These are phyloP conservation scores for Mortierella sp. DNA, from an alignment of 371 early-diverging fungal species.

Conservation along the genomic window DNA sequence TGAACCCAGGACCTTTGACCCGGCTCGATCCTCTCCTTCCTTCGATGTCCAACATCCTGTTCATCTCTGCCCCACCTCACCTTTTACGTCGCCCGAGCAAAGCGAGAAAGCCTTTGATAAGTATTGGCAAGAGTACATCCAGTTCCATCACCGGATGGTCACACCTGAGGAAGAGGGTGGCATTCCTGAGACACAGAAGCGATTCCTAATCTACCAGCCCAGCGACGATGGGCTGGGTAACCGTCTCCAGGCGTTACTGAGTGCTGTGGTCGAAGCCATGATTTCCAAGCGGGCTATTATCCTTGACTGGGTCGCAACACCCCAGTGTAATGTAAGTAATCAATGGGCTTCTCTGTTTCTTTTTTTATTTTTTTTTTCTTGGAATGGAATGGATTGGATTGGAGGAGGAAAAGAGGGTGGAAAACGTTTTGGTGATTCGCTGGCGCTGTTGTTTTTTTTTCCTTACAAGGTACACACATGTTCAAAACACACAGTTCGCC, in stretches of 20 bases:
- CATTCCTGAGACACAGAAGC: constrained; percentile 20
- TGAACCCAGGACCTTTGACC: constrained; percentile 37
- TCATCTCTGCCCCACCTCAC: constrained; percentile 23
- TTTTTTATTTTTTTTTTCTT: neutral
- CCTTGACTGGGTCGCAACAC: constrained; percentile 43
- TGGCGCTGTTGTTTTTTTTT: neutral
- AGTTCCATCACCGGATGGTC: constrained; percentile 36
- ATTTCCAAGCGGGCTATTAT: constrained; percentile 40
- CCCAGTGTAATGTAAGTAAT: constrained; percentile 45
- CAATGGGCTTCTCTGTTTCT: too few species aligned
- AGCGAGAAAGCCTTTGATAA: constrained; percentile 25
- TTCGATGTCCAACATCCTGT: constrained; percentile 39
- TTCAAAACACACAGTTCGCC: too few species aligned
- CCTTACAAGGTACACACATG: too few species aligned
- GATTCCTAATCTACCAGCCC: constrained; percentile 39
- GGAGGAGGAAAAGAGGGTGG: too few species aligned
- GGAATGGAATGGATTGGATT: neutral
- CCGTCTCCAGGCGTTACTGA: constrained; percentile 40
- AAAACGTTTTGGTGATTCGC: neutral
- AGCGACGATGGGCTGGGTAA: constrained; percentile 48
- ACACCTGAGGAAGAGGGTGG: constrained; percentile 32
- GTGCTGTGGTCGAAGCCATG: constrained; percentile 46
- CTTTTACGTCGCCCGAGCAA: constrained; percentile 7
- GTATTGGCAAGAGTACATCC: constrained; percentile 44
- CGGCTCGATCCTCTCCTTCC: constrained; percentile 18